These are phyloP conservation scores for Arachis monticola DNA, from an alignment of 331 rosid genomes.

Conservation along the genomic window DNA sequence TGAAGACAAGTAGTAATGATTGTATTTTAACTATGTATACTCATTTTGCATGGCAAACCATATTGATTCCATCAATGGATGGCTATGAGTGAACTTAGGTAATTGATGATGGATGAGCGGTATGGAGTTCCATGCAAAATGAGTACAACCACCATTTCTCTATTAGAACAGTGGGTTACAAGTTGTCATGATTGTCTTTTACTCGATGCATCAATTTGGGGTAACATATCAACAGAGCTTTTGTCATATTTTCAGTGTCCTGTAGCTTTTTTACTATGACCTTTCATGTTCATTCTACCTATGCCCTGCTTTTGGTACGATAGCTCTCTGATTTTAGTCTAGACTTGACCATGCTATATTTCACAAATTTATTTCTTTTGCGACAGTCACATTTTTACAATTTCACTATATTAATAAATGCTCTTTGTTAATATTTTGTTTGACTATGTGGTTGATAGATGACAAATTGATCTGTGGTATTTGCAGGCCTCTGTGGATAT, in stretches of 20 bases:
- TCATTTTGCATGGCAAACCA: no score
- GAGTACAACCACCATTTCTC: no score
- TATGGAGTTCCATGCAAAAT: no score
- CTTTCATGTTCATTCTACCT: background rate
- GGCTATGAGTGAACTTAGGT: no score
- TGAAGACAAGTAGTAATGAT: constrained; percentile 6
- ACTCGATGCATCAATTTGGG: no score
- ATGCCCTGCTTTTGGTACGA: background rate
- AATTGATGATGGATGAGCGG: no score
- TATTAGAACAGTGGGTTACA: background rate
- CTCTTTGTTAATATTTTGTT: constrained; percentile 19
- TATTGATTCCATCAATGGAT: no score
- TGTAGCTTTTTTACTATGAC: background rate
- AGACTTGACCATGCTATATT: background rate
- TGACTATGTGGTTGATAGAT: constrained; percentile 15
- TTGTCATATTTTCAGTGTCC: background rate
- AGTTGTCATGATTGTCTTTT: background rate
- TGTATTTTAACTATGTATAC: background rate
- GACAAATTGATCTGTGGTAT: background rate
- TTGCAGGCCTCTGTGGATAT: constrained; percentile 52
- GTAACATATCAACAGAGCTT: no score
- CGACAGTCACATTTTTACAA: background rate
- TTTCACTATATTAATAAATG: background rate
- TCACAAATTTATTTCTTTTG: background rate
- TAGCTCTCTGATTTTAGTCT: background rate